Base-by-base conservation (phyloP, 345 rosid species). In the Rubroshorea leprosula region DNA sequence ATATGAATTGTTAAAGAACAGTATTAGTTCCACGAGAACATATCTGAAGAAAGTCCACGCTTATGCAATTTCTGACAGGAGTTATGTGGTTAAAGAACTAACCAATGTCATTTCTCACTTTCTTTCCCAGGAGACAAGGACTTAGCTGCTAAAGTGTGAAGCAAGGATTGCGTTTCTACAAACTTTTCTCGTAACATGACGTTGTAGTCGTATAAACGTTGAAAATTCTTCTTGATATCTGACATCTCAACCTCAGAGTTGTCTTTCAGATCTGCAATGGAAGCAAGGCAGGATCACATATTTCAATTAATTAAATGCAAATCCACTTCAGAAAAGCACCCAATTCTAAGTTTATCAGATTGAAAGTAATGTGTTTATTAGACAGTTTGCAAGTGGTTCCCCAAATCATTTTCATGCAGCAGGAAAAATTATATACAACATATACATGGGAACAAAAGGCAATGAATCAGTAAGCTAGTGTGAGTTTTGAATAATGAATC, bases 101-200 rank as follows among this genome's bases (percentile, higher is more conserved):
- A 35, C 41, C 47, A 44, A 22, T 35, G 38, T 50, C 49, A 71
- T n/a, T 35, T 61, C 62, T 26, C 12, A 26, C 64, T 49, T 61
- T 50, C 60, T 54, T 74, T 21, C 50, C 44, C 57, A 1, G 74
- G 64, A 45, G 66, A 62, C 50, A 74, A 46, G 63, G 76, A 52
- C 38, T 65, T 72, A 39, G 69, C 22, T 4, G 68, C 76, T 57
- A 86, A 59, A 52, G 74, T 67, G 21, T 26, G 70, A 62, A 86
- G 75, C 59, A 69, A 44, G 63, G 83, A 74, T 58, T 80, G 90
- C 15, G 84, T 71, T 23, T 81, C 85, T 13, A 76, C 45, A 53
- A 87, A 68, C 57, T 85, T 76, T 59, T 89, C 88, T 69, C 91
- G 80, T 53, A 93, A 74, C 76, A 71, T 69, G 26, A 85, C 73